Percentiles rank a stretch among this genome's conserved stretches.
phyloP scores from a whole-genome alignment of 176 grass and related monocot species.

The Zizania latifolia region DNA sequence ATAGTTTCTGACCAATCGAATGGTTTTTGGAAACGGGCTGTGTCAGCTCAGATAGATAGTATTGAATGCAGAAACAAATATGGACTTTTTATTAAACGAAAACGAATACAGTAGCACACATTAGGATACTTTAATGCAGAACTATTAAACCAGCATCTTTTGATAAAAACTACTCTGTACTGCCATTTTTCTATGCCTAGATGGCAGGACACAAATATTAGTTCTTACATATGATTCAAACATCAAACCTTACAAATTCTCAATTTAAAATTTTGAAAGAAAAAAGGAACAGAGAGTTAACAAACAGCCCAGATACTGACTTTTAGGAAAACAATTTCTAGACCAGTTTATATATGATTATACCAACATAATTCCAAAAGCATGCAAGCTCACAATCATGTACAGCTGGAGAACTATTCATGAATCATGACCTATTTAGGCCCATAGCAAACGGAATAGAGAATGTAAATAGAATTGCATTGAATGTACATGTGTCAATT shows the following conservation, averaged over 20 bases:
- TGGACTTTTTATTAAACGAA: too few relatives aligned
- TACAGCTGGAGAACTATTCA: background rate
- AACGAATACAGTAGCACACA: too few relatives aligned
- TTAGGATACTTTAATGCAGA: background rate
- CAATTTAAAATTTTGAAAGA: background rate
- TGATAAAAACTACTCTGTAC: background rate
- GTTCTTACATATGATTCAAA: background rate
- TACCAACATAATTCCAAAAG: background rate
- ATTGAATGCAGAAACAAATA: too few relatives aligned
- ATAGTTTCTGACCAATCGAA: too few relatives aligned
- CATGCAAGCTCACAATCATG: background rate
- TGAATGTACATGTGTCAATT: background rate
- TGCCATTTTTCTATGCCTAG: background rate
- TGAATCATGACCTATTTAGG: background rate
- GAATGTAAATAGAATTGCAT: background rate
- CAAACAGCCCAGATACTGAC: background rate
- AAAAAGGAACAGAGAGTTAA: background rate
- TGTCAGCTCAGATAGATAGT: too few relatives aligned
- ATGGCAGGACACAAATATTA: background rate
- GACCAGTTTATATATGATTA: slow-evolving; percentile 7
- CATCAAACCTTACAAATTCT: background rate
- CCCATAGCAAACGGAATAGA: background rate
- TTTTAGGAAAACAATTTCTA: background rate
- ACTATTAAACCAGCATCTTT: background rate
- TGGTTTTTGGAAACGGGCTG: too few relatives aligned